Conservation (phyloP, 257 asterid genomes). For the Scutellaria baicalensis region DNA sequence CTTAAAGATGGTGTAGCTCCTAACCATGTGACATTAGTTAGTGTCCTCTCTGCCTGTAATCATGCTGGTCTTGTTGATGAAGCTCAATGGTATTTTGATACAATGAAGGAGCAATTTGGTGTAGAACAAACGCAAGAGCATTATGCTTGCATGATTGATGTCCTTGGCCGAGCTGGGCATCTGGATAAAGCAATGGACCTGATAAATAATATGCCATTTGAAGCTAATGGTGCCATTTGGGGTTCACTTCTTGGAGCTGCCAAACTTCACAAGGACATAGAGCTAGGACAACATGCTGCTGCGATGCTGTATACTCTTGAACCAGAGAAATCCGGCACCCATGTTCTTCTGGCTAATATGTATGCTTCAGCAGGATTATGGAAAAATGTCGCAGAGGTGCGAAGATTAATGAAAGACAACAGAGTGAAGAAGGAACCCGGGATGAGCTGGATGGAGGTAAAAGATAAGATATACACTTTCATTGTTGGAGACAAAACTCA, state of each 20-base stretch:
- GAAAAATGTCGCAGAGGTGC: conserved; percentile 49
- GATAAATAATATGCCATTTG: conserved; percentile 57
- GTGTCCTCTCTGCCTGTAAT: conserved; percentile 72
- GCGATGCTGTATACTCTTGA: conserved; percentile 45
- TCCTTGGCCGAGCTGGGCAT: conserved; percentile 70
- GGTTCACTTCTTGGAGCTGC: conserved; percentile 87
- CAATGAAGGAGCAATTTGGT: conserved; percentile 46
- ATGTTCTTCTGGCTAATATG: conserved; percentile 60
- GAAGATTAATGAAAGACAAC: conserved; percentile 55
- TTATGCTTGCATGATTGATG: conserved; percentile 85
- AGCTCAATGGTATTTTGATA: conserved; percentile 48
- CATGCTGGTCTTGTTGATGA: conserved; percentile 70
- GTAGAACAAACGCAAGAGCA: conserved; percentile 67
- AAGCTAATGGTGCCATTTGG: conserved; percentile 60
- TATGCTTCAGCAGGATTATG: conserved; percentile 68
- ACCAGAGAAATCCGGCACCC: conserved; percentile 77
- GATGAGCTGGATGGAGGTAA: conserved; percentile 84
- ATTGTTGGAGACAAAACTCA: conserved; percentile 71
- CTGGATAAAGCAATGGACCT: conserved; percentile 51
- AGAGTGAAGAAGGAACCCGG: conserved; percentile 83
- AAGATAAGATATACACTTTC: conserved; percentile 52
- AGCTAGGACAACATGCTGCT: conserved; percentile 60
- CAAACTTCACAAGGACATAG: conserved; percentile 55
- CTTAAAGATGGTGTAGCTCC: conserved; percentile 48
- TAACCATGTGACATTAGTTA: conserved; percentile 62